A percentile compares a stretch with the other conserved stretches of the same genome.
Evolutionary conservation across 768 basidiomycete genomes (phyloP).

Genomic region (Boletellus sp.): DNA sequence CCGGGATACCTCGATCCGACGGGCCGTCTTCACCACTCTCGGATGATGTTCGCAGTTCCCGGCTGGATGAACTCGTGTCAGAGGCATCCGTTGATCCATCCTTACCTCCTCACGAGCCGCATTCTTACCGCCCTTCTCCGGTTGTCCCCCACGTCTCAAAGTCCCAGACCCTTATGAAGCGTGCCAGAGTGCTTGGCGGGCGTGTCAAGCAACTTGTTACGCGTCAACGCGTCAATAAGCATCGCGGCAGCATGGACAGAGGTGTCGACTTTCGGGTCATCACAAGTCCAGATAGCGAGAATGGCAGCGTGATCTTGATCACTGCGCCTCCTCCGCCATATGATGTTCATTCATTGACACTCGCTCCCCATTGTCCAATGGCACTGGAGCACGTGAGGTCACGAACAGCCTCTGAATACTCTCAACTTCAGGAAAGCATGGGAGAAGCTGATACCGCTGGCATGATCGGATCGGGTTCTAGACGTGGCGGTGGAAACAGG

Average conservation of each 20-base stretch:
- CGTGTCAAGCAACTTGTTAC: constrained; percentile 27
- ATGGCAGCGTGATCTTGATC: constrained; percentile 31
- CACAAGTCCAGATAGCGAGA: constrained; percentile 27
- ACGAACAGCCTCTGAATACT: constrained; percentile 23
- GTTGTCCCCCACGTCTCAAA: constrained; percentile 4
- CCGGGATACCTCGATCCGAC: constrained; percentile 18
- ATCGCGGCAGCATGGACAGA: constrained; percentile 19
- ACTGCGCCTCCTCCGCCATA: constrained; percentile 29
- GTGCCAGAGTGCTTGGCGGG: constrained; percentile 26
- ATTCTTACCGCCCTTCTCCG: constrained; percentile 1
- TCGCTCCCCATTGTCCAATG: constrained; percentile 3
- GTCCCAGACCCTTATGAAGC: constrained; percentile 22
- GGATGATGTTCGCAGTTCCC: constrained; percentile 10
- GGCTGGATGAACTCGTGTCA: constrained; percentile 4
- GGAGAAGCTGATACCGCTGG: constrained; percentile 6
- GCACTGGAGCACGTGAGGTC: constrained; percentile 11
- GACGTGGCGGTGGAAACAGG: constrained; percentile 17
- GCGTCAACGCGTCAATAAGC: constrained; percentile 8
- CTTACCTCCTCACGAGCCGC: constrained; percentile 6
- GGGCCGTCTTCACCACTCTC: constrained; percentile 10
- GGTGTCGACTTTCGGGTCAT: constrained; percentile 16
- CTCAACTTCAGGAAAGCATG: constrained; percentile 13
- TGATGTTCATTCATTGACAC: constrained; percentile 6
- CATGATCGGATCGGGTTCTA: constrained; percentile 8
- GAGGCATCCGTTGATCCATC: constrained; percentile 6